Evolutionary conservation across 768 basidiomycete species (phyloP), one percentile per base, ranked within the genome.

Genomic region (Amanita rubescens): DNA sequence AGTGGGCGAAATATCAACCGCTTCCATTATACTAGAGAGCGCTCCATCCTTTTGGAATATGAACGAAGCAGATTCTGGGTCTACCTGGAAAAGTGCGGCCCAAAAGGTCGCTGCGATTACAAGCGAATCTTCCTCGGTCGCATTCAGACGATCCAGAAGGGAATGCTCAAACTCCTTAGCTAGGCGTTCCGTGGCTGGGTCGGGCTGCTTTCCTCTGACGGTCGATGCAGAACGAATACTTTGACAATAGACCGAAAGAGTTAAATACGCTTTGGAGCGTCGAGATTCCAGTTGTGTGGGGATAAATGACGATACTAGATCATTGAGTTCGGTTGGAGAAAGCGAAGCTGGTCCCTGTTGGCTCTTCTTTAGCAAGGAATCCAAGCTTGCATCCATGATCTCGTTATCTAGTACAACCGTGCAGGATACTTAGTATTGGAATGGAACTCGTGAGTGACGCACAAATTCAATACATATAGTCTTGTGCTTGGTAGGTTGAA

Each of bases 51-150:
- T 72, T 34, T 70, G 66, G 53, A 93, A 82, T 50, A 94, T 80
- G 20, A 73, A 59, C 9, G 82, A 72, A 9, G 88, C 91, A 1
- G 81, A 71, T 49, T 76, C 69, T 67, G 82, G 77, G 59, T 91
- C 89, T n/a, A 92, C 81, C 63, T 92, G 89, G 62, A 92, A 90
- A 17, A 94, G 71, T 0, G 88, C 89, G n/a, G 77, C 72, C 46
- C 93, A 73, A 64, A 91, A 85, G 1, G 81, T 76, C 35, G 87
- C 67, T 10, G 81, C 83, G 12, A 71, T 67, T 15, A 85, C 68
- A 24, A 82, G 66, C 33, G 74, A 71, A 10, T 62, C 54, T 64
- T 87, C 82, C 17, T 79, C 71, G 2, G 78, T 75, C 42, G 84
- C 82, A 32, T 76, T 69, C 9, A 92, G 71, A 39, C 72, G 71